Conservation (phyloP, 331 rosid species). For the Arachis monticola region DNA sequence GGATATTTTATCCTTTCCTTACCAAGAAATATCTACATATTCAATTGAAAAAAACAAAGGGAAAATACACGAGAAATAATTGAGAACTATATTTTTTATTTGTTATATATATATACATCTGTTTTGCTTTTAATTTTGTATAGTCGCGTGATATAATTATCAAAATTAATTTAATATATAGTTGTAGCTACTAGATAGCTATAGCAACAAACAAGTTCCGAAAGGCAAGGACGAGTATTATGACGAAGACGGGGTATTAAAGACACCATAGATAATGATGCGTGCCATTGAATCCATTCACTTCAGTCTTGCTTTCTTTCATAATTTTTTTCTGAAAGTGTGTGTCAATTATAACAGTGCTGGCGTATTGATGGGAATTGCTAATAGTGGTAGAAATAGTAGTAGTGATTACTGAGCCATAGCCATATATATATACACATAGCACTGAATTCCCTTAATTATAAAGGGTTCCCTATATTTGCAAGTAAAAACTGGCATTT, state of each 20-base stretch:
- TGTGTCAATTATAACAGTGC: neutral
- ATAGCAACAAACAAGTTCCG: neutral
- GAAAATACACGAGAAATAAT: too few species aligned
- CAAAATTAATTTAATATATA: too few species aligned
- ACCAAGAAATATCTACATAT: too few species aligned
- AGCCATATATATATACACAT: too few species aligned
- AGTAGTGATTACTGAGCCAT: neutral
- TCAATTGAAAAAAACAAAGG: too few species aligned
- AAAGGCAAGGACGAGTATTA: neutral
- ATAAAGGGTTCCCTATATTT: slow-evolving; percentile 14
- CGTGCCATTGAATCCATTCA: neutral
- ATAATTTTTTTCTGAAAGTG: neutral
- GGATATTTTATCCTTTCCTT: too few species aligned
- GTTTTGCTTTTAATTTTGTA: too few species aligned
- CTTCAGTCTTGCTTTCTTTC: neutral
- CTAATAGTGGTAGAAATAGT: neutral
- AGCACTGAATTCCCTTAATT: neutral
- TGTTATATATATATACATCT: too few species aligned
- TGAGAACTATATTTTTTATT: too few species aligned
- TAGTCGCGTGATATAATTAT: too few species aligned
- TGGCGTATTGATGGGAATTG: slow-evolving; percentile 21
- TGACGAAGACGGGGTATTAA: neutral
- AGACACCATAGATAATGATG: neutral
- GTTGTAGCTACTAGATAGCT: too few species aligned
- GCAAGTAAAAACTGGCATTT: slow-evolving; percentile 19